Percentiles rank a stretch among this genome's conserved stretches.
Conservation (phyloP, 225 moss, liverwort and hornwort species). For the Sphagnum contortum region DNA sequence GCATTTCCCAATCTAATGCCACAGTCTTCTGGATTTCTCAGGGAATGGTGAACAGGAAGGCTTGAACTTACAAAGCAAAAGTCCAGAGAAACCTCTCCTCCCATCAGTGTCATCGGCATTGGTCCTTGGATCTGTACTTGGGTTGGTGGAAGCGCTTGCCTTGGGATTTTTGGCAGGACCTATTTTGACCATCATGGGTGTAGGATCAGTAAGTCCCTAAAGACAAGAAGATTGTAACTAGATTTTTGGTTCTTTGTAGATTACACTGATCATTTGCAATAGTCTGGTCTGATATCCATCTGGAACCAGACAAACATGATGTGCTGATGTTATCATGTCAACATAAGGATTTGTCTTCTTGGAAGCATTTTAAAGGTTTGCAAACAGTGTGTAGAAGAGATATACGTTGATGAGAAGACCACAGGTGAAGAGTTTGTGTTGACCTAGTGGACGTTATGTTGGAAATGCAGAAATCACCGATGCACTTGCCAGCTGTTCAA, state of each 20-base stretch:
- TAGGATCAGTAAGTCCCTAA: conserved; percentile 54
- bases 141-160: conserved; percentile 31
- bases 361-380: too few relatives aligned
- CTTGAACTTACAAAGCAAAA: conserved; percentile 3
- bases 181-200: conserved; percentile 35
- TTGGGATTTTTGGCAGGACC: conserved; percentile 28
- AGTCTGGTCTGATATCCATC: too few relatives aligned
- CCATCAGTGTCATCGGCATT: conserved; percentile 22
- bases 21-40: not conserved
- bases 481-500: conserved; percentile 70
- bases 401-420: too few relatives aligned
- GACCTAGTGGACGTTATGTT: not conserved
- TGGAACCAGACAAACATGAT: too few relatives aligned
- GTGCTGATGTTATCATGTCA: too few relatives aligned
- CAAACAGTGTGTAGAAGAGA: too few relatives aligned
- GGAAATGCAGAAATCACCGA: conserved; percentile 47
- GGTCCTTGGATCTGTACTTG: conserved; percentile 15
- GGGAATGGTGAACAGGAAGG: conserved; percentile 2
- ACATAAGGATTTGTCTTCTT: too few relatives aligned
- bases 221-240: not conserved
- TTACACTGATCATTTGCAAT: too few relatives aligned
- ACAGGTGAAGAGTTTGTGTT: not conserved
- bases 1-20: not conserved
- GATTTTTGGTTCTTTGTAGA: too few relatives aligned
- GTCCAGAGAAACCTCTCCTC: conserved; percentile 48